Percentiles rank a stretch among this genome's conserved stretches.
Conservation (phyloP, 2,329 filamentous ascomycete species). For the Talaromyces sp. region DNA sequence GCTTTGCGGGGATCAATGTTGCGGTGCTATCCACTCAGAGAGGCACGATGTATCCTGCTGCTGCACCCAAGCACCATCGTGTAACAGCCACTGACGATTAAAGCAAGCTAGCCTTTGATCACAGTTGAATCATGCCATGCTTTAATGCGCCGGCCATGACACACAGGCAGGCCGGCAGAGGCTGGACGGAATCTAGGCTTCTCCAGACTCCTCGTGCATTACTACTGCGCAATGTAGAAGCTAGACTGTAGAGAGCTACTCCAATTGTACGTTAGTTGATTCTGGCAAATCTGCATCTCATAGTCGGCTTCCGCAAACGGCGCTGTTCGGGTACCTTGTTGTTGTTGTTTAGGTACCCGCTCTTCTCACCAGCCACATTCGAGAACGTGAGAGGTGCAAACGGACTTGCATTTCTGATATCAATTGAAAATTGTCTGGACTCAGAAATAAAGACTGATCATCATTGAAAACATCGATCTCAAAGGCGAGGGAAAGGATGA, state of each 20-base stretch:
- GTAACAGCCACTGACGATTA: slow-evolving; percentile 5
- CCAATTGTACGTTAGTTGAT: background rate
- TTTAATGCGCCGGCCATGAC: background rate
- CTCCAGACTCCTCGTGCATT: background rate
- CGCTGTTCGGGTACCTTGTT: background rate
- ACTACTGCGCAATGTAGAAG: background rate
- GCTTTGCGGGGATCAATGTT: slow-evolving; percentile 9
- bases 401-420: background rate
- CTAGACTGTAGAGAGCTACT: background rate
- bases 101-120: background rate
- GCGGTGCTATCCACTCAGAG: slow-evolving; percentile 10
- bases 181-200: slow-evolving; percentile 2
- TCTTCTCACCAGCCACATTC: background rate
- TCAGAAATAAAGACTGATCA: background rate
- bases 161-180: background rate
- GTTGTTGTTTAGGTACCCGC: background rate
- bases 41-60: background rate
- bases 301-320: slow-evolving; percentile 13
- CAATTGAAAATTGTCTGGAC: too few species aligned
- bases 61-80: background rate
- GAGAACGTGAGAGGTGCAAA: background rate
- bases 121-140: slow-evolving; percentile 1
- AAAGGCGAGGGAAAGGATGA: background rate
- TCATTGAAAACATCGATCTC: background rate
- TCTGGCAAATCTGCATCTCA: background rate